Conservation (phyloP, 2,329 filamentous ascomycete species). For the Davidsoniella virescens region DNA sequence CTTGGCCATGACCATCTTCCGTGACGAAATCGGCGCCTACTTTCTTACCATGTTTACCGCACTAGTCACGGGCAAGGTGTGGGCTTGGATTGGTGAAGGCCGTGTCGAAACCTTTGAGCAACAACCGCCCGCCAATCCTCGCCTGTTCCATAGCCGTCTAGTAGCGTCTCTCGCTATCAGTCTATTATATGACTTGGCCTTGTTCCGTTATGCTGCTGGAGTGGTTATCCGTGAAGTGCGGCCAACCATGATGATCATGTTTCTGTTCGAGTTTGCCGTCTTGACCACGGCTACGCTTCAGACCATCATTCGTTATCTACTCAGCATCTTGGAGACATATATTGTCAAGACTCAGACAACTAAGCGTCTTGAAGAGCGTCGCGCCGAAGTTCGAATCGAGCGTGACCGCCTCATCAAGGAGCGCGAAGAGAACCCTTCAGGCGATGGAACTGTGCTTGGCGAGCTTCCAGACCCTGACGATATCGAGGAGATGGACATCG, state of each 20-base stretch:
- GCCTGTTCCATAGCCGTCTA: conserved; percentile 72
- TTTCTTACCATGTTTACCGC: conserved; percentile 94
- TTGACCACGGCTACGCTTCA: conserved; percentile 65
- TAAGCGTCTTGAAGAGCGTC: conserved; percentile 50
- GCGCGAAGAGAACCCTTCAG: conserved; percentile 31
- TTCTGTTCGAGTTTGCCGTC: conserved; percentile 92
- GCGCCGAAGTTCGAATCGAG: conserved; percentile 48
- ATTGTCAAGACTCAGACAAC: conserved; percentile 61
- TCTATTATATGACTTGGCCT: conserved; percentile 59
- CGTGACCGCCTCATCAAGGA: conserved; percentile 34
- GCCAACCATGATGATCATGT: conserved; percentile 99
- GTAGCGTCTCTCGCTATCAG: conserved; percentile 65
- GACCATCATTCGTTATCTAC: conserved; percentile 59
- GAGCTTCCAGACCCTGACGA: conserved; percentile 49
- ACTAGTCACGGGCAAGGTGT: conserved; percentile 85
- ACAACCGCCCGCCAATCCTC: conserved; percentile 77
- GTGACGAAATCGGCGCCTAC: conserved; percentile 86
- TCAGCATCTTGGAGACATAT: conserved; percentile 61
- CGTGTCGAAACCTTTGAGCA: conserved; percentile 90
- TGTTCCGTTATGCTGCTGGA: conserved; percentile 67
- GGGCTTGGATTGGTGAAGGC: conserved; percentile 96
- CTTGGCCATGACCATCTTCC: conserved; percentile 94
- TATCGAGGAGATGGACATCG: conserved; percentile 83
- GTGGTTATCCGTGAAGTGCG: conserved; percentile 73
- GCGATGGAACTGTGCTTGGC: conserved; percentile 20